Evolutionary conservation across 305 asterid genomes (phyloP).

Genomic region (Nicotiana rustica): DNA sequence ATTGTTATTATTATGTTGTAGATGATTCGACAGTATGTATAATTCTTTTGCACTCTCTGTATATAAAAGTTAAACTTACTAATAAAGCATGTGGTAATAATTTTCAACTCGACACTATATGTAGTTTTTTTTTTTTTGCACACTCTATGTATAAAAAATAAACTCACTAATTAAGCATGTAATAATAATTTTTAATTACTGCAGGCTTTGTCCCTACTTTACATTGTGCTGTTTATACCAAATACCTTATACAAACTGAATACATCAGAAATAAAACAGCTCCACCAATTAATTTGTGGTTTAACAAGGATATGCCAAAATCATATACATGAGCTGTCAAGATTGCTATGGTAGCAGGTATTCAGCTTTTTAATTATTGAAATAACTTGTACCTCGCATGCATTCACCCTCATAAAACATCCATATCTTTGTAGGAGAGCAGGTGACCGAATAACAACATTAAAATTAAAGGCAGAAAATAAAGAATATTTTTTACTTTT

Average conservation of each 20-base stretch:
- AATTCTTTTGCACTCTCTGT: no score
- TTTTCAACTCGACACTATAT: no score
- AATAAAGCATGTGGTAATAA: no score
- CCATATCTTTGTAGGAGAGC: constrained; percentile 4
- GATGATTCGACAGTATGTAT: no score
- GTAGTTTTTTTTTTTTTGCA: no score
- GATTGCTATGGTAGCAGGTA: constrained; percentile 24
- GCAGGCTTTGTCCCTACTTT: not conserved
- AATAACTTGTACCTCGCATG: constrained; percentile 11
- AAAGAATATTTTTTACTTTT: not conserved
- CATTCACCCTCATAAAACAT: constrained; percentile 2
- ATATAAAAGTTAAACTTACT: no score
- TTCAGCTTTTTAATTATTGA: not conserved
- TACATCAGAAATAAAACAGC: not conserved
- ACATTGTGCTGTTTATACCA: not conserved
- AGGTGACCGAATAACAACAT: constrained; percentile 7
- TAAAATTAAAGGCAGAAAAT: not conserved
- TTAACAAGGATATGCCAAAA: not conserved
- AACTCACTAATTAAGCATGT: no score
- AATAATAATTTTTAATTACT: no score
- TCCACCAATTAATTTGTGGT: not conserved
- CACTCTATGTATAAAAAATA: no score
- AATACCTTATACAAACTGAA: not conserved
- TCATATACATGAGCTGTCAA: not conserved
- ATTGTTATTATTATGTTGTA: no score